phyloP scores from a whole-genome alignment of 2,329 filamentous ascomycete genomes.

The Sclerotinia spermophila region DNA sequence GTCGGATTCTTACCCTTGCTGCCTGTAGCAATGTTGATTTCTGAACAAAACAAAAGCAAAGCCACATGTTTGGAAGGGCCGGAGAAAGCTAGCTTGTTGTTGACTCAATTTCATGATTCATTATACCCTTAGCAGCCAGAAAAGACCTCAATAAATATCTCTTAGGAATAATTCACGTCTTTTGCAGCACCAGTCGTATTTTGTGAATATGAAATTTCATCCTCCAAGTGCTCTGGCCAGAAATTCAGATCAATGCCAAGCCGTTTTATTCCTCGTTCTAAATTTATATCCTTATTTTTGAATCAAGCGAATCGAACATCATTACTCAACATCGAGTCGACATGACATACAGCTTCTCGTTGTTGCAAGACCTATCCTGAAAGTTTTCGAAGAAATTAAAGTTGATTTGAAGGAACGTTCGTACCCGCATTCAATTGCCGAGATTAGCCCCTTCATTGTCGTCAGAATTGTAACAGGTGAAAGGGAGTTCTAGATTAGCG shows the following conservation, averaged over 20 bases:
- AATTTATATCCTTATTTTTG: background rate
- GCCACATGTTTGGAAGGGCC: background rate
- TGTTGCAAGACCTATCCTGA: background rate
- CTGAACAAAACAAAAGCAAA: background rate
- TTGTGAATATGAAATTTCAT: background rate
- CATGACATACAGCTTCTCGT: background rate
- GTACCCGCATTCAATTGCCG: background rate
- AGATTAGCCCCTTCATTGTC: background rate
- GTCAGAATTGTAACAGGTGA: background rate
- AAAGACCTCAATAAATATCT: background rate
- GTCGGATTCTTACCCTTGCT: constrained; percentile 36
- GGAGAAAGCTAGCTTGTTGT: background rate
- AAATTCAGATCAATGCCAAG: background rate
- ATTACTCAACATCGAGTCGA: background rate
- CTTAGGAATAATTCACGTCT: too few species aligned
- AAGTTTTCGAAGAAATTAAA: background rate
- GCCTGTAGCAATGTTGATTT: constrained; percentile 28
- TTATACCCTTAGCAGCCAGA: background rate
- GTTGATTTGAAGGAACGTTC: background rate
- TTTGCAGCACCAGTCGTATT: background rate
- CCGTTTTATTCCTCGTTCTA: background rate
- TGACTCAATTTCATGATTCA: background rate
- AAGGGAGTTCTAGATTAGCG: background rate
- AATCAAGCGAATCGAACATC: background rate
- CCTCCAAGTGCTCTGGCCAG: background rate